These are phyloP conservation scores for Botrytis pseudocinerea DNA, from an alignment of 2,329 filamentous ascomycete genomes.

Conservation along the genomic window DNA sequence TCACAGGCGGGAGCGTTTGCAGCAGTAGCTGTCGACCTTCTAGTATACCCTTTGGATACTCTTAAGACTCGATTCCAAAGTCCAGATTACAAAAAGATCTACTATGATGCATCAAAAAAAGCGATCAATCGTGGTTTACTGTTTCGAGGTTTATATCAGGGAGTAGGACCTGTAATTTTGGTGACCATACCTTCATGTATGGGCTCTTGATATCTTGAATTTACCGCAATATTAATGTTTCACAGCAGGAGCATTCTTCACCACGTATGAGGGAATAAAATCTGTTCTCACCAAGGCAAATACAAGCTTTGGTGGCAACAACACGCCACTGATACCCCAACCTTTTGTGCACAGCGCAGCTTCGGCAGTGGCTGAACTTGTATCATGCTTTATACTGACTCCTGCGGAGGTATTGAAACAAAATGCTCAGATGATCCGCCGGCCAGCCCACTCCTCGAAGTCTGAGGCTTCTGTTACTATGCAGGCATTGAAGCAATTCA, in stretches of 20 bases:
- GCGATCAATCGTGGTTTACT: constrained; percentile 55
- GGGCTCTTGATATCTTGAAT: neutral
- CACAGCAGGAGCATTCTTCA: constrained; percentile 84
- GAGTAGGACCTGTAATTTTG: constrained; percentile 70
- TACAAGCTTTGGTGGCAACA: constrained; percentile 47
- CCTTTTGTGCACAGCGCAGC: constrained; percentile 72
- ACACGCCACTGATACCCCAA: constrained; percentile 65
- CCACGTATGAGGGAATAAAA: constrained; percentile 81
- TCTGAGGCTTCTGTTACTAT: constrained; percentile 48
- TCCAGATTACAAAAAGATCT: constrained; percentile 69
- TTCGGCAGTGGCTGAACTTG: constrained; percentile 76
- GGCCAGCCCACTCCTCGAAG: constrained; percentile 31
- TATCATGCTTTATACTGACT: constrained; percentile 82
- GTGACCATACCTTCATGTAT: constrained; percentile 84
- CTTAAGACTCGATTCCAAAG: constrained; percentile 85
- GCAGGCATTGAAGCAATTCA: constrained; percentile 58
- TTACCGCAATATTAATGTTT: constrained; percentile 28
- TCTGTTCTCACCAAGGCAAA: constrained; percentile 56
- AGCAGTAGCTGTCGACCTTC: constrained; percentile 80
- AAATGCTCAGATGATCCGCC: constrained; percentile 80
- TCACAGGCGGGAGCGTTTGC: constrained; percentile 77
- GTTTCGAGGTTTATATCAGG: constrained; percentile 80
- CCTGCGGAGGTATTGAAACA: constrained; percentile 92
- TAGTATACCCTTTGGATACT: constrained; percentile 79
- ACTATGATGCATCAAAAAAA: constrained; percentile 57